phyloP scores from a whole-genome alignment of 2,329 filamentous ascomycete species.

The Phialemoniopsis sp. region DNA sequence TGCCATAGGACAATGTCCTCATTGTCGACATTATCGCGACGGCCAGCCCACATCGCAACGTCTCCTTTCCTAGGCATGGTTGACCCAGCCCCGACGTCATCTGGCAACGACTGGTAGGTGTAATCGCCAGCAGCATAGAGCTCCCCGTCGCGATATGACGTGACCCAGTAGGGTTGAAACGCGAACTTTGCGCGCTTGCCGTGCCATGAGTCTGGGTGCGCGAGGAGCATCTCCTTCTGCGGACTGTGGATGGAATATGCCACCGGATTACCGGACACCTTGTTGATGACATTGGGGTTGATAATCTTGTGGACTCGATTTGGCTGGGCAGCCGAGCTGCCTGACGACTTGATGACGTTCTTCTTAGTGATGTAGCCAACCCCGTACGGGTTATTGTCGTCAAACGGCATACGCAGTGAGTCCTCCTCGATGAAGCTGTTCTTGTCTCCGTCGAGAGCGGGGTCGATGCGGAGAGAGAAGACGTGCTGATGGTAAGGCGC shows the following conservation, averaged over 20 bases:
- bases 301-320: slow-evolving; percentile 45
- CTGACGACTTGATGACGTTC: slow-evolving; percentile 34
- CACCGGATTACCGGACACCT: slow-evolving; percentile 35
- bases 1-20: slow-evolving; percentile 49
- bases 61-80: too few species aligned
- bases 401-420: slow-evolving; percentile 30
- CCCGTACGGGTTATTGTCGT: slow-evolving; percentile 45
- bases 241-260: slow-evolving; percentile 39
- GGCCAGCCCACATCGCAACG: slow-evolving; percentile 22
- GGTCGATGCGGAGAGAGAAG: slow-evolving; percentile 62
- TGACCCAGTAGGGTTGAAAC: slow-evolving; percentile 39
- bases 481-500: slow-evolving; percentile 70
- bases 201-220: slow-evolving; percentile 32
- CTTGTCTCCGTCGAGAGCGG: slow-evolving; percentile 53
- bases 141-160: slow-evolving; percentile 35
- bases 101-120: slow-evolving; percentile 46
- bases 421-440: slow-evolving; percentile 46
- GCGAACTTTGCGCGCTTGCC: slow-evolving; percentile 36
- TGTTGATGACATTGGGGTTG: slow-evolving; percentile 37
- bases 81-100: too few species aligned
- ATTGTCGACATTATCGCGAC: slow-evolving; percentile 35
- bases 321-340: slow-evolving; percentile 39
- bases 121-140: slow-evolving; percentile 35
- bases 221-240: slow-evolving; percentile 40
- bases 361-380: slow-evolving; percentile 38